Conservation (phyloP, 106 monocot genomes). For the Cymbidium sinense region DNA sequence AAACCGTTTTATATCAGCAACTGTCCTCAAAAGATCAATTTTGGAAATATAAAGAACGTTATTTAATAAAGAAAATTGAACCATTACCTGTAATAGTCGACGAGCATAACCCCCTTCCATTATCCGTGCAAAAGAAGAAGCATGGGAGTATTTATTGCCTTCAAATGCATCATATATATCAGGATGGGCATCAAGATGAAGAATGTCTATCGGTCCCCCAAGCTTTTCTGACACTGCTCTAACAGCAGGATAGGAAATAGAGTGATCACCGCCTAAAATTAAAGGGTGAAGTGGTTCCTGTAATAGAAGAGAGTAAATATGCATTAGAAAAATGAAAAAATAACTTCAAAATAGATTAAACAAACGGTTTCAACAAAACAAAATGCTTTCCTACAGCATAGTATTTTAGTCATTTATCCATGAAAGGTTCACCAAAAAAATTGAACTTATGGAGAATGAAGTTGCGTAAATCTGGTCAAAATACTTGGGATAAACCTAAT, state of each 20-base stretch:
- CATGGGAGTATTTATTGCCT: conserved; percentile 95
- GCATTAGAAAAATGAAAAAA: not conserved
- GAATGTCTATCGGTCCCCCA: conserved; percentile 87
- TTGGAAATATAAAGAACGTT: not conserved
- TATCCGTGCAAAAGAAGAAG: conserved; percentile 96
- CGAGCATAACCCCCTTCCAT: conserved; percentile 98
- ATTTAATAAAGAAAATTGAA: not conserved
- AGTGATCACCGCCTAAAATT: conserved; percentile 95
- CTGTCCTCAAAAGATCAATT: not conserved
- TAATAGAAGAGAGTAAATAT: conserved; percentile 7
- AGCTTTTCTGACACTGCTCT: conserved; percentile 94
- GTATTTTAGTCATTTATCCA: not conserved
- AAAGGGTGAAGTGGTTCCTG: conserved; percentile 88
- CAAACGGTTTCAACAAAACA: not conserved
- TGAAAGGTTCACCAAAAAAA: not conserved
- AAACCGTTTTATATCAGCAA: not conserved
- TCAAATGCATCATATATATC: conserved; percentile 96
- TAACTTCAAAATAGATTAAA: not conserved
- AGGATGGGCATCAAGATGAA: conserved; percentile 96
- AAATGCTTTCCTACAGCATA: not conserved
- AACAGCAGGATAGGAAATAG: conserved; percentile 92
- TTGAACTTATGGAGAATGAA: too few relatives aligned
- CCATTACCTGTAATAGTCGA: conserved; percentile 71
- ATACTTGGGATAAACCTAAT: too few relatives aligned
- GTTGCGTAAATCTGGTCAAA: too few relatives aligned